Evolutionary conservation across 1,284 basidiomycete species (phyloP).

Genomic region (Schizophyllum commune): DNA sequence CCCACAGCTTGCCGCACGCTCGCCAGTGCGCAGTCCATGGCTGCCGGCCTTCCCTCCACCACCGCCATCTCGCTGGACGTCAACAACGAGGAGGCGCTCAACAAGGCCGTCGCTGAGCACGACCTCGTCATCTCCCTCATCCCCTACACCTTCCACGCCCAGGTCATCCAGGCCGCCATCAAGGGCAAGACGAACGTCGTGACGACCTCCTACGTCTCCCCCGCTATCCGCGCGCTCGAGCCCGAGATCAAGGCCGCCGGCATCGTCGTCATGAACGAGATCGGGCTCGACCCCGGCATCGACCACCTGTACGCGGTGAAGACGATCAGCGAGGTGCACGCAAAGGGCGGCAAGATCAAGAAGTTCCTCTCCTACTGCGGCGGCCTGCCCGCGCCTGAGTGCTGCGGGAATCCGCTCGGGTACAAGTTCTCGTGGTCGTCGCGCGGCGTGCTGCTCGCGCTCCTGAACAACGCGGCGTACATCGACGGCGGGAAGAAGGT

Average conservation of each 20-base stretch:
- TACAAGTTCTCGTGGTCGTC: constrained; percentile 99
- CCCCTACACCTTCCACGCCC: constrained; percentile 89
- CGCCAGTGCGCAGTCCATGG: constrained; percentile 63
- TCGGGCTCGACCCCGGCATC: constrained; percentile 93
- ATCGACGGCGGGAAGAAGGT: constrained; percentile 59
- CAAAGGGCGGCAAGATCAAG: constrained; percentile 93
- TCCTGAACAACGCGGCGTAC: constrained; percentile 90
- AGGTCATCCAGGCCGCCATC: constrained; percentile 93
- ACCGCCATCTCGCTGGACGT: constrained; percentile 84
- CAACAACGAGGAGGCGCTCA: constrained; percentile 64
- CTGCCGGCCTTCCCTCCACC: constrained; percentile 61
- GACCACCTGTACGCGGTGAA: constrained; percentile 97
- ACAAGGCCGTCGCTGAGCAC: constrained; percentile 74
- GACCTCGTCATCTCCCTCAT: constrained; percentile 97
- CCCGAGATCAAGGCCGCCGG: constrained; percentile 82
- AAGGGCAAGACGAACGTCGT: constrained; percentile 94
- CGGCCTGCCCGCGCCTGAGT: constrained; percentile 88
- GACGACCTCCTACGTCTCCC: constrained; percentile 92
- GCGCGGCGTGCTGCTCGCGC: constrained; percentile 90
- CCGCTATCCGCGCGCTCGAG: constrained; percentile 87
- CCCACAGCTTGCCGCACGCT: constrained; percentile 80
- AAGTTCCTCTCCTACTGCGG: constrained; percentile 96
- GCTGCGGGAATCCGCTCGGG: constrained; percentile 91
- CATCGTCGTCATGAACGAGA: constrained; percentile 96
- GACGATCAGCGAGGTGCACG: constrained; percentile 92